Base-by-base conservation (phyloP, 2,329 filamentous ascomycete species). In the Pestalotiopsis sp. region DNA sequence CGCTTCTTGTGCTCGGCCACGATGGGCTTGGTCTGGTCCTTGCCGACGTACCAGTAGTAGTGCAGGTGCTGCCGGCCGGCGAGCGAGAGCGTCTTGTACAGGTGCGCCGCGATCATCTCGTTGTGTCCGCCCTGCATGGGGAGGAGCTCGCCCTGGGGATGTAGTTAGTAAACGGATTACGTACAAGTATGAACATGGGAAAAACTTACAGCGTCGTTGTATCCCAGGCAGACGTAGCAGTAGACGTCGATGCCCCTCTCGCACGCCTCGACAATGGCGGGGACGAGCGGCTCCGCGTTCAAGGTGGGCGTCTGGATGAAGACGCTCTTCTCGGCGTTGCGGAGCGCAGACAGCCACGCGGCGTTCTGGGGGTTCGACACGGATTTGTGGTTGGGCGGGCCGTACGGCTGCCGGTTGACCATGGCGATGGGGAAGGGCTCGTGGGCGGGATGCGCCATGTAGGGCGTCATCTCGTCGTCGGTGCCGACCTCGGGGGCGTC, bases 221-320 rank as follows among this genome's bases (percentile, higher is more conserved):
- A 95, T 1, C 93, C 92, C 0, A 95, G 85, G 71, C 91, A 93
- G 1, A 94, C 84, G 71, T 93, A 94, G 76, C 89, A 91, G 0
- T 87, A 89, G 0, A 94, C 88, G 64, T 90, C 82, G 0, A 94
- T 79, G 0, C 92, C 92, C 1, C 92, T 83, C 69, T 89, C 84
- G n/a, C 90, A 86, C 0, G 93, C 92, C 3, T 85, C 85, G 0
- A 87, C 75, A 3, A 95, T 85, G 1, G 89, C 90, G 0, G 89
- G 86, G 0, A 94, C 74, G 0, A 94, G 80, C 0, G 89, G 90
- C 68, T 87, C 86, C 0, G 92, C 92, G 73, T 95, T 95, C 49
- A 95, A 84, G 25, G 93, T 91, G 0, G 93, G 93, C 0, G 91
- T 91, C 77, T 95, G 92, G 68, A 95, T 94, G 74, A 95, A 93